phyloP scores from a whole-genome alignment of 1,284 basidiomycete genomes.

The Irpex lacteus region DNA sequence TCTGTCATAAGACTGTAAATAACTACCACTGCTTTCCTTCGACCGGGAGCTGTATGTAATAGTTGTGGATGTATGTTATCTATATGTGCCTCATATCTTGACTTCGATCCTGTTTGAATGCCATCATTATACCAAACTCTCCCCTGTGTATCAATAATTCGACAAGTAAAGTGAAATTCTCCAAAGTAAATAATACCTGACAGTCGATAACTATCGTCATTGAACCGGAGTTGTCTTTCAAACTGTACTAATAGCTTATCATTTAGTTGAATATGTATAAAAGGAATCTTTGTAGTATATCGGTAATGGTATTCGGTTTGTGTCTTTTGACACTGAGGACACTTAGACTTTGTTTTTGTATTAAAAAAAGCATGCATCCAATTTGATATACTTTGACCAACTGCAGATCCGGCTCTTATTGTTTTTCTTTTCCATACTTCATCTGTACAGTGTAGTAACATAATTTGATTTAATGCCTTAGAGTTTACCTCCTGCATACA shows the following conservation, averaged over 20 bases:
- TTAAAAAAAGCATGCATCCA: neutral
- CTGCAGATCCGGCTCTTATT: neutral
- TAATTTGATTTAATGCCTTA: neutral
- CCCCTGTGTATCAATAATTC: neutral
- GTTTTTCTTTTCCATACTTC: neutral
- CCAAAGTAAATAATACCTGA: conserved; percentile 1
- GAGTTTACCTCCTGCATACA: neutral
- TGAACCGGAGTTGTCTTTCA: neutral
- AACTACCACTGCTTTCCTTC: neutral
- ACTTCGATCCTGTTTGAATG: neutral
- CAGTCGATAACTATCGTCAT: neutral
- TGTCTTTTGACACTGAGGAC: neutral
- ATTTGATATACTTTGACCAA: neutral
- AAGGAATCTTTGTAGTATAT: neutral
- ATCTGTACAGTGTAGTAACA: neutral
- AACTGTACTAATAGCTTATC: neutral
- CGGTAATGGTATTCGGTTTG: neutral
- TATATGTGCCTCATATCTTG: neutral
- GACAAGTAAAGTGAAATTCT: neutral
- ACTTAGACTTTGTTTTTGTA: neutral
- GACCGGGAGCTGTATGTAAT: neutral
- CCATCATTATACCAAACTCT: neutral
- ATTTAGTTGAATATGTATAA: neutral
- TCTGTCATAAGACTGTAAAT: neutral
- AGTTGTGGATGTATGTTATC: neutral